A percentile compares a stretch with the other conserved stretches of the same genome.
Evolutionary conservation across 169 alveolate genomes (phyloP).

Genomic region (Theileria sp.): DNA sequence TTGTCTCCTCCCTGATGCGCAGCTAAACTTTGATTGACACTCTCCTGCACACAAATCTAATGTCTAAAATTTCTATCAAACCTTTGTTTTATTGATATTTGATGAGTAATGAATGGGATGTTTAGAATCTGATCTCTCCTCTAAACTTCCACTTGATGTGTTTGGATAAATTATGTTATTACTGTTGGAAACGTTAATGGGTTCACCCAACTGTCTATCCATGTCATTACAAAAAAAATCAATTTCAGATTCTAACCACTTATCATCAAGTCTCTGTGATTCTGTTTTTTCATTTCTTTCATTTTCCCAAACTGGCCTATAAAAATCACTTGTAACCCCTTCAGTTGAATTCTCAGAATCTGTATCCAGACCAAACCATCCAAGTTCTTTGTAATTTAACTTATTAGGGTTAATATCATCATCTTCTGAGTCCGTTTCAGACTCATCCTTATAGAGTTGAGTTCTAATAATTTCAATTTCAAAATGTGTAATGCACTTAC

Average conservation of each 20-base stretch:
- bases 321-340: not conserved
- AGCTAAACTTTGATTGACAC: not conserved
- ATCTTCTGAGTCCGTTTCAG: not conserved
- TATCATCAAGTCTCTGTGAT: not conserved
- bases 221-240: not conserved
- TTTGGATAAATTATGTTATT: slow-evolving; percentile 2
- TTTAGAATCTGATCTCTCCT: not conserved
- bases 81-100: not conserved
- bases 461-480: not conserved
- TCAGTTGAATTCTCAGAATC: not conserved
- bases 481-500: not conserved
- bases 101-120: not conserved
- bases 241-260: not conserved
- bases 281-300: not conserved
- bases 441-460: not conserved
- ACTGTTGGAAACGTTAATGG: not conserved
- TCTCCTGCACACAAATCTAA: not conserved
- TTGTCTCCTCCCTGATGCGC: not conserved
- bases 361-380: not conserved
- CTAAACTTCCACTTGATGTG: not conserved
- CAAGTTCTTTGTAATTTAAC: not conserved
- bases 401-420: not conserved
- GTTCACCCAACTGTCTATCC: slow-evolving; percentile 13
- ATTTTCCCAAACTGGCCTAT: not conserved
- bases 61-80: not conserved